Evolutionary conservation across 2,329 filamentous ascomycete genomes (phyloP).

Genomic region (Fusarium succisae): DNA sequence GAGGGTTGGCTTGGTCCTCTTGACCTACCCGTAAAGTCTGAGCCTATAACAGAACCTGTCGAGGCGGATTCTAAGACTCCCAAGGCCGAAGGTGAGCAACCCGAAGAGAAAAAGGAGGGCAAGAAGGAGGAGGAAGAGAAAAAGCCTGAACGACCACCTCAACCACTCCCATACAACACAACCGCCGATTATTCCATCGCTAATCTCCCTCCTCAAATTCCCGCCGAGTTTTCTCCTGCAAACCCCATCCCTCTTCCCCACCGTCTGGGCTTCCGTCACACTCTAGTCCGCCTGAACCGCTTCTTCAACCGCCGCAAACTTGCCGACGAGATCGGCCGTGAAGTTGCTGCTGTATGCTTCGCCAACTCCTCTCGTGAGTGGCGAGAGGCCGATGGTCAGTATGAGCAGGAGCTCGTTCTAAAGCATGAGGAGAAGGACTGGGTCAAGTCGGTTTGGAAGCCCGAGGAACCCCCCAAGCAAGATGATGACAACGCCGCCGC

Average conservation of each 20-base stretch:
- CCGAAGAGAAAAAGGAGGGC: slow-evolving; percentile 46
- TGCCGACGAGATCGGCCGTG: slow-evolving; percentile 87
- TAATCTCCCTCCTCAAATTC: slow-evolving; percentile 70
- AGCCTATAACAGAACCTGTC: slow-evolving; percentile 35
- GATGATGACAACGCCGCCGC: slow-evolving; percentile 52
- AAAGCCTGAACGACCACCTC: slow-evolving; percentile 67
- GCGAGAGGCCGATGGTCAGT: slow-evolving; percentile 52
- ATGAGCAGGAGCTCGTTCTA: slow-evolving; percentile 64
- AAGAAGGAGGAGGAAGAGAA: slow-evolving; percentile 58
- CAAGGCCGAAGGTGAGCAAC: slow-evolving; percentile 39
- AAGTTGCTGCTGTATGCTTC: slow-evolving; percentile 87
- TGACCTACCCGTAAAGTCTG: slow-evolving; percentile 62
- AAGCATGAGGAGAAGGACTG: slow-evolving; percentile 80
- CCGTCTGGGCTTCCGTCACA: slow-evolving; percentile 91
- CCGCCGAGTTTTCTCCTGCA: slow-evolving; percentile 77
- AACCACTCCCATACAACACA: slow-evolving; percentile 78
- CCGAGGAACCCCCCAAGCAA: slow-evolving; percentile 54
- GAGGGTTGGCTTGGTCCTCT: slow-evolving; percentile 96
- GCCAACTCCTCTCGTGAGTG: slow-evolving; percentile 64
- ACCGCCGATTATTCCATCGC: slow-evolving; percentile 76
- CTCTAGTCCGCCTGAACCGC: slow-evolving; percentile 83
- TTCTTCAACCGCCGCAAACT: slow-evolving; percentile 86
- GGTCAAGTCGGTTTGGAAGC: slow-evolving; percentile 80
- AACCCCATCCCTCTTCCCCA: slow-evolving; percentile 83
- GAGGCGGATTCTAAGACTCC: slow-evolving; percentile 39